A percentile compares a stretch with the other conserved stretches of the same genome.
Conservation (phyloP, 441 rosid genomes). For the Brassica balearica region DNA sequence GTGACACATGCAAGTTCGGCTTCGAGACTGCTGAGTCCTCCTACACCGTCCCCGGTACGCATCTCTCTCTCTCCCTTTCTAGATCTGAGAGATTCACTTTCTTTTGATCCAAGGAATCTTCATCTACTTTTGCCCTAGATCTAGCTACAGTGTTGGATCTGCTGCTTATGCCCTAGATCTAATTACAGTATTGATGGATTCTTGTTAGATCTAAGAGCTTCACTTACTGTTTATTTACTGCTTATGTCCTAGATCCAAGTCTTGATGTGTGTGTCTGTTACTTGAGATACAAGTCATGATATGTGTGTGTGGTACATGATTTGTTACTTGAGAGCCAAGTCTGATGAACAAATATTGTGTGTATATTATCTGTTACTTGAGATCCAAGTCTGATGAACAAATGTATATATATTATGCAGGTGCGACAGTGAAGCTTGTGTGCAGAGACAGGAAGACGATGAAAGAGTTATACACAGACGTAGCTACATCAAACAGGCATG, state of each 20-base stretch:
- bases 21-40: conserved; percentile 84
- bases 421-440: conserved; percentile 74
- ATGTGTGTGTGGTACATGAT: no score
- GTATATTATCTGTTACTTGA: no score
- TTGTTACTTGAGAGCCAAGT: no score
- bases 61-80: neutral
- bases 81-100: neutral
- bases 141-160: neutral
- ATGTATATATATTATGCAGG: conserved; percentile 40
- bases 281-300: neutral
- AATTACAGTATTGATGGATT: neutral
- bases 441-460: conserved; percentile 63
- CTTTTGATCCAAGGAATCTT: no score
- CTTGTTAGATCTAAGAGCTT: conserved; percentile 5
- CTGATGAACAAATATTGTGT: neutral
- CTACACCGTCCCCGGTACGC: conserved; percentile 66
- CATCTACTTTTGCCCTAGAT: neutral
- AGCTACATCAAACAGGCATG: conserved; percentile 60
- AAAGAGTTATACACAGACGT: conserved; percentile 55
- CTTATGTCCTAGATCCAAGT: neutral
- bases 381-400: neutral
- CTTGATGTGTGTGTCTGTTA: neutral
- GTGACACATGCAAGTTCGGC: conserved; percentile 90
- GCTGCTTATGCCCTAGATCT: neutral
- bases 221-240: no score